Evolutionary conservation across 2,329 filamentous ascomycete species (phyloP).

Genomic region (Hypoxylon sp.): DNA sequence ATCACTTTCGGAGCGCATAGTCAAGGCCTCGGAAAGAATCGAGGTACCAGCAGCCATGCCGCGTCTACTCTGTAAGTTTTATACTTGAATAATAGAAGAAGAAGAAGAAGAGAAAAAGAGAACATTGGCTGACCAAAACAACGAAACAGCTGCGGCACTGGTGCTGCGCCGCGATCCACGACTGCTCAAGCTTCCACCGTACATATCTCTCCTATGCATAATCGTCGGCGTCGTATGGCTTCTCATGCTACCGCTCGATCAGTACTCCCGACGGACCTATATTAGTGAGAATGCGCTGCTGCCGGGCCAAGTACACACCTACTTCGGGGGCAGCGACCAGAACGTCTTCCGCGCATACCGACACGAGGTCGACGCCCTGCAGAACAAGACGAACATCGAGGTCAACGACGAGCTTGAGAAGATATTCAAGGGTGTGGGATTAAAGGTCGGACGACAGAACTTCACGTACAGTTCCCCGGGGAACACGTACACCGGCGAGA

Average conservation of each 20-base stretch:
- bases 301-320: conserved; percentile 96
- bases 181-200: conserved; percentile 83
- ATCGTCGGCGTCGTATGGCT: conserved; percentile 89
- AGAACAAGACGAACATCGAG: conserved; percentile 60
- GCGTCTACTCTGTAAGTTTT: conserved; percentile 60
- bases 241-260: conserved; percentile 84
- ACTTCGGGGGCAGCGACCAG: conserved; percentile 96
- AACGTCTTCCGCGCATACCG: conserved; percentile 91
- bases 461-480: conserved; percentile 87
- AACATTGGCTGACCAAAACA: conserved; percentile 36
- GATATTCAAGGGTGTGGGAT: conserved; percentile 78
- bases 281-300: conserved; percentile 97
- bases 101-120: too few species aligned
- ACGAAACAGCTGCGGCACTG: conserved; percentile 64
- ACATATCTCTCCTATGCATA: conserved; percentile 86
- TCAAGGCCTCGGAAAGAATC: neutral
- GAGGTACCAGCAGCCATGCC: conserved; percentile 53
- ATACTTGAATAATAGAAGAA: too few species aligned
- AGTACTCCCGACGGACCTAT: conserved; percentile 92
- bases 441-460: conserved; percentile 88
- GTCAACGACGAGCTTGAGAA: conserved; percentile 76
- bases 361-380: conserved; percentile 77
- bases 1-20: conserved; percentile 5
- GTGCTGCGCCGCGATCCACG: conserved; percentile 82
- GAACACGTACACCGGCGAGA: conserved; percentile 78